Percentiles rank a stretch among this genome's conserved stretches.
These are phyloP conservation scores for Nemania abortiva DNA, from an alignment of 2,329 filamentous ascomycete genomes.

Conservation along the genomic window DNA sequence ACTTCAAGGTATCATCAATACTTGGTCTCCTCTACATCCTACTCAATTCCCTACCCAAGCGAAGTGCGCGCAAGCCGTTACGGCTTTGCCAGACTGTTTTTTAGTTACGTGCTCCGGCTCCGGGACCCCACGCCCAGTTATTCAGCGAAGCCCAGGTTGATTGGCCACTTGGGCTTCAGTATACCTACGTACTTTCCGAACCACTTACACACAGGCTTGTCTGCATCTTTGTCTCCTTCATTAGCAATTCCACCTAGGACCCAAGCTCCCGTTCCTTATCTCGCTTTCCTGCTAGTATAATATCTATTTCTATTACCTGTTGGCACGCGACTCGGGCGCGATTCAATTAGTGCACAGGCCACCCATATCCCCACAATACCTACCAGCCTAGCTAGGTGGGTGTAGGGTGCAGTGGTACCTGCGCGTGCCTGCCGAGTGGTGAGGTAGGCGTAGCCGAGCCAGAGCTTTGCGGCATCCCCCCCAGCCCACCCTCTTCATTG, in stretches of 20 bases:
- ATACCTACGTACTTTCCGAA: slow-evolving; percentile 5
- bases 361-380: not conserved
- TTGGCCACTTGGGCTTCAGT: slow-evolving; percentile 33
- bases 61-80: slow-evolving; percentile 1
- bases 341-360: slow-evolving; percentile 13
- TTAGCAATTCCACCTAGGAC: slow-evolving; percentile 13
- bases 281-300: not conserved
- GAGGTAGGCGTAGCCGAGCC: slow-evolving; percentile 6
- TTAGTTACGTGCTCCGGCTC: slow-evolving; percentile 24
- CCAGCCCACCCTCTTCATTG: slow-evolving; percentile 36
- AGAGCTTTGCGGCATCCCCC: slow-evolving; percentile 10
- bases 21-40: not conserved
- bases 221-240: slow-evolving; percentile 27
- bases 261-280: not conserved
- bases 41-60: not conserved
- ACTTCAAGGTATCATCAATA: not conserved
- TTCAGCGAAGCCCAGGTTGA: slow-evolving; percentile 19
- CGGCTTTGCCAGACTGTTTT: slow-evolving; percentile 10
- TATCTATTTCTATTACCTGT: not conserved
- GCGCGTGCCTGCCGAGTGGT: slow-evolving; percentile 33
- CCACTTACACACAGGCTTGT: not conserved
- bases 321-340: not conserved
- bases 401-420: not conserved
- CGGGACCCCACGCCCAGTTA: slow-evolving; percentile 35
- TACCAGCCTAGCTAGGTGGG: no score